Evolutionary conservation across 1,284 basidiomycete genomes (phyloP), one percentile per base, ranked within the genome.

Genomic region (Ceratobasidium sp.): DNA sequence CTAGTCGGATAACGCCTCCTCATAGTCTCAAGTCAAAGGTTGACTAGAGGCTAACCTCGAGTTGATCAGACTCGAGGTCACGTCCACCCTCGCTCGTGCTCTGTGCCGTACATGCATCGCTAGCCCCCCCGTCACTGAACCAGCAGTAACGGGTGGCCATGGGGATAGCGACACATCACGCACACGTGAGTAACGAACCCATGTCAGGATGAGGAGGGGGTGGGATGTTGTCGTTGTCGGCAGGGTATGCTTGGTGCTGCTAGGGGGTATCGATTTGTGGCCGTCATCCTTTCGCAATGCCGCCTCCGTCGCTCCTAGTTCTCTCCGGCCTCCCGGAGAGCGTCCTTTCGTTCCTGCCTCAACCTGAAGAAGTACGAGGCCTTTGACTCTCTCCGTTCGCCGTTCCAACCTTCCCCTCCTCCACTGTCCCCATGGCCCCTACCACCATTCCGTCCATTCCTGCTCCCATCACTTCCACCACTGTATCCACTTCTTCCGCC

Each of bases 211-310:
- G 35, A 33, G 33, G 59, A 33, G 30, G 12, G 41, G 8, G 41
- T 18, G 20, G 5, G 35, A 38, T 41, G 35, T 60, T 35, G 57
- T 60, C 10, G 35, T 60, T 16, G 59, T 35, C 59, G 35, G 59
- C 59, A 60, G n/a, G 59, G 59, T 60, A 60, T 60, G 59, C 59
- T 33, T 60, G 18, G 6, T 14, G 59, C 20, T 38, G 33, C 59
- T 60, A n/a, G 50, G 59, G 59, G 59, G 59, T 60, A 60, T 33
- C 33, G 59, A 16, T 60, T 6, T 41, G 59, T 60, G 33, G 59
- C 20, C 35, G 8, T 60, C 59, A 10, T n/a, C 50, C 3, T 52
- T 20, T 52, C 50, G n/a, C 10, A 52, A n/a, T 2, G 41, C 50
- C n/a, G 18, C 7, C 18, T 52, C n/a, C 48, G 7, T 52, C 18